Evolutionary conservation across 371 early-diverging fungal species (phyloP).

Genomic region (Nematocida major): DNA sequence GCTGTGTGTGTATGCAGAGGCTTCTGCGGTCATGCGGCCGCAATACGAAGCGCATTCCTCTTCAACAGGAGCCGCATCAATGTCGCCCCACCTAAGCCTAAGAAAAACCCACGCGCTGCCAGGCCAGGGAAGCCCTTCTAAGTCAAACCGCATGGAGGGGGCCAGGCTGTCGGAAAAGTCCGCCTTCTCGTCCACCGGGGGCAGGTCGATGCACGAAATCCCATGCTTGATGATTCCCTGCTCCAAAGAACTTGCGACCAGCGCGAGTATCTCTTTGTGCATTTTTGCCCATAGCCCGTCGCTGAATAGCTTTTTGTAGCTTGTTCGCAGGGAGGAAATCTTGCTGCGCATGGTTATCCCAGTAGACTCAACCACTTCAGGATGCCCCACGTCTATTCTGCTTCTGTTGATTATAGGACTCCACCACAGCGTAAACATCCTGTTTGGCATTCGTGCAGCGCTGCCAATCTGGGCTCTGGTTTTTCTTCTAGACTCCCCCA

Average conservation of each 20-base stretch:
- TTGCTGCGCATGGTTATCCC: conserved; percentile 99
- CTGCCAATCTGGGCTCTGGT: conserved; percentile 95
- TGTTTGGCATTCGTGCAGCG: conserved; percentile 95
- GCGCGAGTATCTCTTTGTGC: conserved; percentile 76
- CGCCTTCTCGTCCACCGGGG: background rate
- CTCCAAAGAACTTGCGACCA: conserved; percentile 69
- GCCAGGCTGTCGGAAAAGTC: background rate
- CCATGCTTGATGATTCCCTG: conserved; percentile 64
- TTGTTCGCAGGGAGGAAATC: conserved; percentile 94
- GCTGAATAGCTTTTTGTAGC: conserved; percentile 92
- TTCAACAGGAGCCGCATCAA: conserved; percentile 6
- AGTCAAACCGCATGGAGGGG: background rate
- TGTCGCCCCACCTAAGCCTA: conserved; percentile 14
- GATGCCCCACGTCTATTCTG: conserved; percentile 97
- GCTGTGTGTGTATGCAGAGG: background rate
- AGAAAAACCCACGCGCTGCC: background rate
- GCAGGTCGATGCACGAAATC: background rate
- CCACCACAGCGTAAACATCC: conserved; percentile 99
- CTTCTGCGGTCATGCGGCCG: conserved; percentile 26
- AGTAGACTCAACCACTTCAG: conserved; percentile 91
- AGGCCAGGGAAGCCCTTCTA: conserved; percentile 66
- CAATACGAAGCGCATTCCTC: background rate
- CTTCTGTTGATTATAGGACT: conserved; percentile 92
- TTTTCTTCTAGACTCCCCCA: conserved; percentile 67
- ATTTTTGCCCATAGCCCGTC: conserved; percentile 98